These are phyloP conservation scores for Lyophyllum semitale DNA, from an alignment of 768 basidiomycete genomes.

Conservation along the genomic window DNA sequence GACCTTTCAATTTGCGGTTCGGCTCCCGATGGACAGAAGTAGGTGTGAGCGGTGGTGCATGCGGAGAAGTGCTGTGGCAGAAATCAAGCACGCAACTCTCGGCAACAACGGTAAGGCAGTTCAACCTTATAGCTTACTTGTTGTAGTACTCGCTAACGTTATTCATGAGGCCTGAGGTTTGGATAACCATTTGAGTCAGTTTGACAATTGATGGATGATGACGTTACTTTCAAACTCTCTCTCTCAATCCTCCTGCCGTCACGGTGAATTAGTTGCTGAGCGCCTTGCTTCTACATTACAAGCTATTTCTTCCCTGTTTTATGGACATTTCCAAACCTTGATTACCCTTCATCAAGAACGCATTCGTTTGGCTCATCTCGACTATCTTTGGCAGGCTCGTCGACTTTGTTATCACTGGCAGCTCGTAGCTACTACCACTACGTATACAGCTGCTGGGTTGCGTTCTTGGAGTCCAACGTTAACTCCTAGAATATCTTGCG, in stretches of 20 bases:
- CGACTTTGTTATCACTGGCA: neutral
- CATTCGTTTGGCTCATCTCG: too few relatives aligned
- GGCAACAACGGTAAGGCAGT: neutral
- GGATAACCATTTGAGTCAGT: neutral
- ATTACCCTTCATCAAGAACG: too few relatives aligned
- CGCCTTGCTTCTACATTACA: too few relatives aligned
- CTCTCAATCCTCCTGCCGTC: neutral
- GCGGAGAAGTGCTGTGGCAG: neutral
- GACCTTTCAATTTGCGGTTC: too few relatives aligned
- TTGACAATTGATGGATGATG: neutral
- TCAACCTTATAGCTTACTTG: neutral
- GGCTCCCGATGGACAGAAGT: too few relatives aligned
- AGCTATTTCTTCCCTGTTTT: too few relatives aligned
- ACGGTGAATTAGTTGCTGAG: neutral
- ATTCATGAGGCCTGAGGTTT: neutral
- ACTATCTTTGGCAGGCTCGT: neutral
- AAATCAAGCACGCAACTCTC: too few relatives aligned
- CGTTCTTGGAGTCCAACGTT: neutral
- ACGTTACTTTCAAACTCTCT: neutral
- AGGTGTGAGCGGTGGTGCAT: neutral
- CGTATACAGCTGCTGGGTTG: neutral
- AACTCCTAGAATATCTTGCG: neutral
- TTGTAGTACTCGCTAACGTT: neutral
- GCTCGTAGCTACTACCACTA: too few relatives aligned
- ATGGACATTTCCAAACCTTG: too few relatives aligned